Evolutionary conservation across 1,139 yeast species (phyloP).

Genomic region (Geotrichum europaeum): DNA sequence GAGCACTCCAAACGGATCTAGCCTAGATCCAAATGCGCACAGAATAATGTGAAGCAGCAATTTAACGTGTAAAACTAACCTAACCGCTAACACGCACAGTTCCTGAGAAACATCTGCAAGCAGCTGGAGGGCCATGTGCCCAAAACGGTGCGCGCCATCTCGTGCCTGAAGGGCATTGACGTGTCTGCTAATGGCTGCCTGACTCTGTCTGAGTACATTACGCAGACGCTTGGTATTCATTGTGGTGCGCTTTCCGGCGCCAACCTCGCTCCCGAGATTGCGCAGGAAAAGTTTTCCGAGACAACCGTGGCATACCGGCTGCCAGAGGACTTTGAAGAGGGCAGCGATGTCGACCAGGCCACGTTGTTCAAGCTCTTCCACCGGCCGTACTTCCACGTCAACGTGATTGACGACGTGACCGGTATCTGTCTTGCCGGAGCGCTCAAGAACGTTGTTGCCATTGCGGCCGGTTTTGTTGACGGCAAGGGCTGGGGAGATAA

Average conservation of each 20-base stretch:
- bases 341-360: slow-evolving; percentile 68
- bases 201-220: slow-evolving; percentile 66
- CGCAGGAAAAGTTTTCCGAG: slow-evolving; percentile 88
- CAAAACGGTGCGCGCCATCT: slow-evolving; percentile 71
- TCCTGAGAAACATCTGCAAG: slow-evolving; percentile 57
- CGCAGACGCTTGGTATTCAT: slow-evolving; percentile 69
- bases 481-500: slow-evolving; percentile 98
- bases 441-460: slow-evolving; percentile 84
- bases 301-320: slow-evolving; percentile 82
- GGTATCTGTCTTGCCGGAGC: slow-evolving; percentile 96
- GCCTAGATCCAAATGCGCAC: neutral
- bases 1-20: neutral
- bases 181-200: slow-evolving; percentile 76
- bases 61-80: neutral
- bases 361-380: slow-evolving; percentile 72
- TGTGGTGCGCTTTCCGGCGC: slow-evolving; percentile 97
- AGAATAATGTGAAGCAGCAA: neutral
- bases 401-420: slow-evolving; percentile 80
- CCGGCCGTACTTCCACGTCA: slow-evolving; percentile 92
- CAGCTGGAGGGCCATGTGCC: slow-evolving; percentile 71
- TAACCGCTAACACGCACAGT: slow-evolving; percentile 28
- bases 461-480: slow-evolving; percentile 91
- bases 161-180: slow-evolving; percentile 89
- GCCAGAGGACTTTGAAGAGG: slow-evolving; percentile 49
- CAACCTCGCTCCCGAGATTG: slow-evolving; percentile 91